Base-by-base conservation (phyloP, 2,329 filamentous ascomycete genomes). In the Teratosphaeria zuluensis region DNA sequence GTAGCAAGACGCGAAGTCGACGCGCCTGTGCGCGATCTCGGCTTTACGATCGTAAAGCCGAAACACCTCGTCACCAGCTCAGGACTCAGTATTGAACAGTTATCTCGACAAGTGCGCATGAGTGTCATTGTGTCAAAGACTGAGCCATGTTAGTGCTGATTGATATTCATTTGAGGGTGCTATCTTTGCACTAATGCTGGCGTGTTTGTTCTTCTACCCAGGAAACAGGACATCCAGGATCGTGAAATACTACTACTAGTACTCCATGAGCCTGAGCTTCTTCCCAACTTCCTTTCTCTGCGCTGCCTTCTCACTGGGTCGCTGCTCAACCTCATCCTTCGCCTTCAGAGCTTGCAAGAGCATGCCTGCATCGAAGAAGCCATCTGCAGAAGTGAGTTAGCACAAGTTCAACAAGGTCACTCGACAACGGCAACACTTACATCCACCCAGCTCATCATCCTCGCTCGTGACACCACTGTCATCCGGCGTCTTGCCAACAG, bases 341-440 rank as follows among this genome's bases (percentile, higher is more conserved):
- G 86, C 87, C 71, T 92, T 92, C 59, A 96, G 83, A 1, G 91
- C 90, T 72, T 95, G 89, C 28, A 94, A 80, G 4, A 96, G 82
- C 90, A 96, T 95, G 14, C 92, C 92, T 0, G 92, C 91, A 72
- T 97, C 92, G 75, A 97, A 97, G 79, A 97, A 96, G 33, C 92
- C 92, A 78, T 96, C 92, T 96, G 70, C 51, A 54, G 9, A 35
- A 42, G 19, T 7, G 48, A 48, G 48, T 35, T 31, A 61, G 56
- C 54, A 53, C 32, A 6, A 11, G 48, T n/a, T n/a, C 12, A 54
- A 19, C 9, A 35, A 14, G 6, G 16, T 28, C 16, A 16, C 3
- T 38, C 2, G 16, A 21, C 24, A 21, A 24, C 12, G 11, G 54
- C 58, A 46, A 24, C 63, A 86, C 89, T 86, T 84, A 96, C 92